Conservation (phyloP, 1,284 basidiomycete genomes). For the Leccinum pallidistipes region DNA sequence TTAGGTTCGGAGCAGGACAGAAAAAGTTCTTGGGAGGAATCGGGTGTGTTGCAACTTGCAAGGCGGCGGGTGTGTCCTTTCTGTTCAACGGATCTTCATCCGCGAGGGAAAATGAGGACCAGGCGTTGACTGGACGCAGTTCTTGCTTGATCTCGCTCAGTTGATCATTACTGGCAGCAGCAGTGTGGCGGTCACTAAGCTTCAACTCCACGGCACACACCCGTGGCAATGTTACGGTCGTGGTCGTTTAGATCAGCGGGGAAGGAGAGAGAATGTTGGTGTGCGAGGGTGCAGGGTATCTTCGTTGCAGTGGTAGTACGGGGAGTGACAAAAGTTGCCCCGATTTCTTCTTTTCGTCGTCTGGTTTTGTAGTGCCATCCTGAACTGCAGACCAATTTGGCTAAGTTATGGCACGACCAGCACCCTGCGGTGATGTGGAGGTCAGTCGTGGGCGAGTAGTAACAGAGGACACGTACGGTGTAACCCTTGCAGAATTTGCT, state of each 20-base stretch:
- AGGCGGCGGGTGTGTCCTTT: conserved; percentile 5
- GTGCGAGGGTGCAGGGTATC: conserved; percentile 42
- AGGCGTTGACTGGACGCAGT: conserved; percentile 29
- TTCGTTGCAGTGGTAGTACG: conserved; percentile 22
- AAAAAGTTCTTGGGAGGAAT: conserved; percentile 17
- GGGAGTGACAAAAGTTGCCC: conserved; percentile 35
- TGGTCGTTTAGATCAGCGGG: conserved; percentile 31
- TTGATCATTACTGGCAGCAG: conserved; percentile 23
- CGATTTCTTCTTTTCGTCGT: conserved; percentile 61
- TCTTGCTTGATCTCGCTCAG: conserved; percentile 17
- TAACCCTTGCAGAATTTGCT: conserved; percentile 68
- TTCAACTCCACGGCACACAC: conserved; percentile 61
- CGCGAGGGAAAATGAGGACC: conserved; percentile 31
- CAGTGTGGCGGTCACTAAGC: conserved; percentile 55
- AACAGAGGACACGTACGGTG: conserved; percentile 37
- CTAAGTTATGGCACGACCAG: conserved; percentile 67
- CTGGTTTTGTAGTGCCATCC: conserved; percentile 43
- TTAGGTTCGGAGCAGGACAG: conserved; percentile 23
- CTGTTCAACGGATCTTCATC: conserved; percentile 23
- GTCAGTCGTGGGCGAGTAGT: conserved; percentile 3
- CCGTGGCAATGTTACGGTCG: conserved; percentile 42
- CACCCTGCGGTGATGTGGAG: conserved; percentile 36
- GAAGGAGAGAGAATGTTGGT: conserved; percentile 59
- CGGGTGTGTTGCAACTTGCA: conserved; percentile 19
- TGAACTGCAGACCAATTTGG: conserved; percentile 59